Evolutionary conservation across 441 rosid genomes (phyloP), one percentile per base, ranked within the genome.

Genomic region (Aquilaria agallochum): DNA sequence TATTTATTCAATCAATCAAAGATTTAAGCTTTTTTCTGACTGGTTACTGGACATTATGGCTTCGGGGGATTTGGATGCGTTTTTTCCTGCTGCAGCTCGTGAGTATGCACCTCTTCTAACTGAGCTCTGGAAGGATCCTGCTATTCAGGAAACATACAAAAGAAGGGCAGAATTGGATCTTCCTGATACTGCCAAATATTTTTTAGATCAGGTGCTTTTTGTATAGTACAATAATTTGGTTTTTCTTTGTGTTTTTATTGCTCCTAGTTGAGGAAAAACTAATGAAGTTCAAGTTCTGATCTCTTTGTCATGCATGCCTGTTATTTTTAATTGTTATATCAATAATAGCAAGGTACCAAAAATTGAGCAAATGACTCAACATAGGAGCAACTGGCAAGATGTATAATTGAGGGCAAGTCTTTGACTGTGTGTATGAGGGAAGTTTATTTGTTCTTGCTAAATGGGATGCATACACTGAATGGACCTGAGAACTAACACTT

Each of bases 31-130:
- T 67, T 79, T 79, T 67, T 76, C 83, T 31, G 81, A 79, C 70
- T 79, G 83, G 83, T 65, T 79, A 50, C 72, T 79, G 71, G 80
- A 76, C 52, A 76, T 79, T 13, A 71, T 76, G 69, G 83, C 83
- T 33, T 73, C 68, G n/a, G 83, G 83, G 60, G 75, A 73, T 63
- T 67, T 79, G 64, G 80, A 79, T 63, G 75, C 78, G n/a, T 79
- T 79, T 70, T 79, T 79, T 63, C 83, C 83, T 48, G 83, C 83
- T 6, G 83, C 83, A 50, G 76, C 83, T 27, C 83, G 83, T 44
- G 83, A 79, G 58, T 79, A 79, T 49, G 83, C 80, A 4, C 83
- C 80, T 34, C 45, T 76, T 53, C 80, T 76, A 2, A 80, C 73
- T 30, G 83, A 79, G 72, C 57, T 79, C 33, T 79, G 83, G 83